phyloP scores from a whole-genome alignment of 352 stramenopile species.

The Phytophthora lateralis region DNA sequence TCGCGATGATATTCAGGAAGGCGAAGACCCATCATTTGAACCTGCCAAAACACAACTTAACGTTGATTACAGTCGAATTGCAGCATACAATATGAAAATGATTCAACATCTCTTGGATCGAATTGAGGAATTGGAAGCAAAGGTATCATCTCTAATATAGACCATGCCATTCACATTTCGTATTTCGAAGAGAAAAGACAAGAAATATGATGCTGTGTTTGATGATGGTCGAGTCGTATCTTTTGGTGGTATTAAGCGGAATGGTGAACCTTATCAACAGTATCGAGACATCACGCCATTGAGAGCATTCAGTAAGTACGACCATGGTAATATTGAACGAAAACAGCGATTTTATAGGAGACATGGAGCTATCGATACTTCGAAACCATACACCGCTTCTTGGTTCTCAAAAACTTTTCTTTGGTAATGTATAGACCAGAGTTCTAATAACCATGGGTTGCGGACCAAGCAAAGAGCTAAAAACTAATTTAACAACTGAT shows the following conservation, averaged over 20 bases:
- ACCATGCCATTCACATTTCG: no score
- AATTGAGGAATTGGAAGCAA: constrained; percentile 14
- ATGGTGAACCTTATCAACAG: constrained; percentile 17
- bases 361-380: no score
- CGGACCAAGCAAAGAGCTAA: constrained; percentile 17
- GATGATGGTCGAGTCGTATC: constrained; percentile 8
- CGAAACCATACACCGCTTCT: no score
- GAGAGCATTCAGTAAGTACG: no score
- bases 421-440: no score
- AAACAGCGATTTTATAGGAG: no score
- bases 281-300: constrained; percentile 4
- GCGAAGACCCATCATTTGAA: constrained; percentile 4
- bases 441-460: constrained; percentile 12
- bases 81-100: constrained; percentile 20
- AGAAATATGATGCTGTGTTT: constrained; percentile 14
- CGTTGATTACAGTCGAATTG: constrained; percentile 8
- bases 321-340: no score
- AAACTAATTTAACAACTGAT: constrained; percentile 16
- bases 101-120: constrained; percentile 9
- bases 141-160: neutral
- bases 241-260: constrained; percentile 20
- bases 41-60: constrained; percentile 9
- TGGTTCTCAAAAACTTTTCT: no score
- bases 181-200: neutral
- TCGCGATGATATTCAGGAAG: constrained; percentile 9